Percentiles rank a stretch among this genome's conserved stretches.
Evolutionary conservation across 768 basidiomycete genomes (phyloP).

Genomic region (Termitomyces sp.): DNA sequence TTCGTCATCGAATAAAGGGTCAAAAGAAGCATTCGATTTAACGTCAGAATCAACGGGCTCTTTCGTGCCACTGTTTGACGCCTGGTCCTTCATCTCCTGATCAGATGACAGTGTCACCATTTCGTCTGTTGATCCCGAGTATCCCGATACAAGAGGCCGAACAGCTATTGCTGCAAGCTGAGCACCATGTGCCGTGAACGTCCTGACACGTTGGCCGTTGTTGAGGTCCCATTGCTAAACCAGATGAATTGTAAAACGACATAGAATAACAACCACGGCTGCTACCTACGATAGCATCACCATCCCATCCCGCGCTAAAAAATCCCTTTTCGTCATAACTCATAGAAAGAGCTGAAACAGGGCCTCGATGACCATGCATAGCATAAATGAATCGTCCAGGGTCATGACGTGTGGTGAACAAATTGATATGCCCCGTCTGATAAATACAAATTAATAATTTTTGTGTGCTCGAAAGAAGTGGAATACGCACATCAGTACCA

Average conservation of each 20-base stretch:
- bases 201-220: constrained; percentile 73
- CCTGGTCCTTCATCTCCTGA: constrained; percentile 1
- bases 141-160: constrained; percentile 50
- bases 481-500: constrained; percentile 69
- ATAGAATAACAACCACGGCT: neutral
- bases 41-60: constrained; percentile 43
- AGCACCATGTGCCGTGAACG: constrained; percentile 76
- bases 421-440: constrained; percentile 86
- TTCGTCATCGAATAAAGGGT: constrained; percentile 89
- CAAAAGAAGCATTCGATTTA: constrained; percentile 77
- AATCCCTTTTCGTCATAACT: constrained; percentile 79
- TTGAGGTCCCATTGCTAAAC: constrained; percentile 96
- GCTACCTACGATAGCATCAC: constrained; percentile 69
- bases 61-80: neutral
- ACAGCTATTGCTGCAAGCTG: constrained; percentile 82
- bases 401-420: constrained; percentile 90
- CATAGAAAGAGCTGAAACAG: constrained; percentile 82
- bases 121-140: constrained; percentile 20
- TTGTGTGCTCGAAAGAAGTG: constrained; percentile 5
- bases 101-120: constrained; percentile 3
- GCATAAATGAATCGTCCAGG: constrained; percentile 75
- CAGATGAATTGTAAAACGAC: constrained; percentile 9
- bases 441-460: constrained; percentile 9
- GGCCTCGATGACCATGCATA: constrained; percentile 71
- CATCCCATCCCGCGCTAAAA: constrained; percentile 94